These are phyloP conservation scores for Yamadazyma blattariae DNA, from an alignment of 1,139 yeast genomes.

Conservation along the genomic window DNA sequence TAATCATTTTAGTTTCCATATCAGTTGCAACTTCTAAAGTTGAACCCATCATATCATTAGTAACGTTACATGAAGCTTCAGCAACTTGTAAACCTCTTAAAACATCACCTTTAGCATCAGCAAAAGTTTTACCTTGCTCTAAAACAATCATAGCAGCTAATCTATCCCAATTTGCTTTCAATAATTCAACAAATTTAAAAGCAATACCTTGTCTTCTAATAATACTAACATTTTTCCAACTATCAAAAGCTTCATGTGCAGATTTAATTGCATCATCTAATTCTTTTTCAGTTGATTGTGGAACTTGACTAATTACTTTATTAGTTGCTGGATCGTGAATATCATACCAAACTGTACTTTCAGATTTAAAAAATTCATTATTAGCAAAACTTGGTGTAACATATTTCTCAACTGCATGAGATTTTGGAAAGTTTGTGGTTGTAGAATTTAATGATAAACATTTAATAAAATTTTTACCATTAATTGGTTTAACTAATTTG, in stretches of 20 bases:
- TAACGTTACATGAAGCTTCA: constrained; percentile 62
- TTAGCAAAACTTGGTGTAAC: constrained; percentile 57
- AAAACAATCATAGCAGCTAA: constrained; percentile 69
- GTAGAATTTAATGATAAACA: constrained; percentile 23
- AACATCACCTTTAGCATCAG: constrained; percentile 78
- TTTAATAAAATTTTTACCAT: not conserved
- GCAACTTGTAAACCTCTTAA: constrained; percentile 81
- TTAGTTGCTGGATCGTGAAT: constrained; percentile 79
- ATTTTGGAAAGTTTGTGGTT: constrained; percentile 39
- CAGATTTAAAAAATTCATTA: constrained; percentile 57
- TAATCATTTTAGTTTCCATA: constrained; percentile 78
- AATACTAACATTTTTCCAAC: constrained; percentile 58
- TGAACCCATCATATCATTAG: constrained; percentile 64
- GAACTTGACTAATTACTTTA: constrained; percentile 62
- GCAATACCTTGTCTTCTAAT: constrained; percentile 75
- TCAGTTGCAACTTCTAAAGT: constrained; percentile 68
- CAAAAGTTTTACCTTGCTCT: constrained; percentile 80
- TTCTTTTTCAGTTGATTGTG: constrained; percentile 69
- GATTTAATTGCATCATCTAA: constrained; percentile 64
- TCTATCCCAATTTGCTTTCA: constrained; percentile 67
- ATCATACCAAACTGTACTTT: constrained; percentile 62
- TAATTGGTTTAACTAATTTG: not conserved
- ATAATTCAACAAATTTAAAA: constrained; percentile 66
- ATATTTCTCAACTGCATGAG: constrained; percentile 47
- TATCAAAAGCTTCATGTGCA: constrained; percentile 59